phyloP scores from a whole-genome alignment of 306 rosid species.

The Gastrolobium bilobum region DNA sequence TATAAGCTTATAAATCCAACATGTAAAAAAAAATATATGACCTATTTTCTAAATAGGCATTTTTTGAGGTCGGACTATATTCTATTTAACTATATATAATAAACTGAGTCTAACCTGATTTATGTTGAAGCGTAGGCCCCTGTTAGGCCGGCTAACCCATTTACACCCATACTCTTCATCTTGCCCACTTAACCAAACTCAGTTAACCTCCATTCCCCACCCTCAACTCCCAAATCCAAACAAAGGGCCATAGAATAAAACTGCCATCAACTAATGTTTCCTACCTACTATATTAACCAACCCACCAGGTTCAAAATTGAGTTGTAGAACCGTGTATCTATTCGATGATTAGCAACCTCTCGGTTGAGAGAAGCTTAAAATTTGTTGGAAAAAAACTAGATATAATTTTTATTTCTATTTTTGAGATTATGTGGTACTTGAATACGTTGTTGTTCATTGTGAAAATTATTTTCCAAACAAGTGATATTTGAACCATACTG shows the following conservation, averaged over 20 bases:
- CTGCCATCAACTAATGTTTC: conserved; percentile 42
- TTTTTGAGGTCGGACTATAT: too few relatives aligned
- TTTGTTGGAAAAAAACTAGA: too few relatives aligned
- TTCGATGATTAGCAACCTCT: neutral
- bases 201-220: conserved; percentile 27
- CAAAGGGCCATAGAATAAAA: conserved; percentile 35
- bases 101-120: too few relatives aligned
- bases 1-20: too few relatives aligned
- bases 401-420: too few relatives aligned
- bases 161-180: conserved; percentile 17
- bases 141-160: too few relatives aligned
- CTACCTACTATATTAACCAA: conserved; percentile 31
- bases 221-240: conserved; percentile 11
- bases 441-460: neutral
- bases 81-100: too few relatives aligned
- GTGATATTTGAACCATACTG: conserved; percentile 13
- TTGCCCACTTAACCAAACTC: conserved; percentile 34
- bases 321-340: neutral
- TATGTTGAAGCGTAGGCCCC: too few relatives aligned
- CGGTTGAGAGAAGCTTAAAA: neutral
- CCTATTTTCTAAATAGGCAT: too few relatives aligned
- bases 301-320: neutral
- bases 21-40: too few relatives aligned
- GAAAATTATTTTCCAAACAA: conserved; percentile 12
- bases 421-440: neutral